These are phyloP conservation scores for Fistulifera pelliculosa DNA, from an alignment of 108 stramenopile species.

Conservation along the genomic window DNA sequence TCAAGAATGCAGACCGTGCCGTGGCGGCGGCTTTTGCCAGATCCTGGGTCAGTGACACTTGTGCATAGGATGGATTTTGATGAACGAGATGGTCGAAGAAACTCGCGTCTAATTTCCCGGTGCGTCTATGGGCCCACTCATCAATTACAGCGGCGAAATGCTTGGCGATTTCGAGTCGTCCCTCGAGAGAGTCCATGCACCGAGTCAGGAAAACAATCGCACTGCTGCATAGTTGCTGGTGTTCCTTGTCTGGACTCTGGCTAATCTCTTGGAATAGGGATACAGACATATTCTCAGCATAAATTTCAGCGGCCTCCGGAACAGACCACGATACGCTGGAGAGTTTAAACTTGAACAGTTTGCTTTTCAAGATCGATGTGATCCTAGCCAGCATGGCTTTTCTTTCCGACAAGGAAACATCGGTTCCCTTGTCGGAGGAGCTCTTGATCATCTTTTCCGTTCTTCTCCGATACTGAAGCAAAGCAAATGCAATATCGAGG, in stretches of 20 bases:
- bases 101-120: slow-evolving; percentile 39
- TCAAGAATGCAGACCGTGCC: slow-evolving; percentile 53
- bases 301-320: too few relatives aligned
- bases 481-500: slow-evolving; percentile 39
- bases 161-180: too few relatives aligned
- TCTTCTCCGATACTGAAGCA: slow-evolving; percentile 37
- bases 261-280: slow-evolving; percentile 31
- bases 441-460: slow-evolving; percentile 39
- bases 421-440: slow-evolving; percentile 18
- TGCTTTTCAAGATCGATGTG: slow-evolving; percentile 43
- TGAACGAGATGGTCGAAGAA: slow-evolving; percentile 63
- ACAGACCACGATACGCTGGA: slow-evolving; percentile 18
- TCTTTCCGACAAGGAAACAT: slow-evolving; percentile 40
- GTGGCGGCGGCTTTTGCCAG: slow-evolving; percentile 30
- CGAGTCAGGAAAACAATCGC: too few relatives aligned
- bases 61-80: slow-evolving; percentile 35
- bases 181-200: too few relatives aligned
- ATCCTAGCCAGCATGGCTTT: slow-evolving; percentile 45
- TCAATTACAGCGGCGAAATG: slow-evolving; percentile 14
- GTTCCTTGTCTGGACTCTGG: slow-evolving; percentile 31
- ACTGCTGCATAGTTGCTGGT: slow-evolving; percentile 49
- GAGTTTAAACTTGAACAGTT: slow-evolving; percentile 46
- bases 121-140: slow-evolving; percentile 68
- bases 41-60: slow-evolving; percentile 25
- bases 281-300: background rate